Base-by-base conservation (phyloP, 2,329 filamentous ascomycete species). In the Verticillium nubilum region DNA sequence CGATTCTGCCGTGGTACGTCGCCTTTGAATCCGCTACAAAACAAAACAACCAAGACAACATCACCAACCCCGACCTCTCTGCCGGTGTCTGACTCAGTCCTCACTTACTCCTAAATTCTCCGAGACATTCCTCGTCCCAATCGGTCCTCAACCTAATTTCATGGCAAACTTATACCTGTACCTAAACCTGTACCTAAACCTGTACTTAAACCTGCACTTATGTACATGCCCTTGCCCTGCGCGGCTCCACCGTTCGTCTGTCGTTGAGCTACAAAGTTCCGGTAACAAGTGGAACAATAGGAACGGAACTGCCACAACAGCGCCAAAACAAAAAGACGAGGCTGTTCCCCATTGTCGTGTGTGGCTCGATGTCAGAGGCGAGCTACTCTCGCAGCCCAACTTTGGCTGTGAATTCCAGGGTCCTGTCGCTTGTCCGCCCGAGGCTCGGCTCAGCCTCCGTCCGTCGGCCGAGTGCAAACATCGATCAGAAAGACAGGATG, bases 11-110 rank as follows among this genome's bases (percentile, higher is more conserved):
- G 13, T 31, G 29, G 29, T 13, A 31, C 29, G 29, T 10, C 13
- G 69, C 62, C 63, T 76, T 74, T 58, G 74, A 76, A 13, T 10
- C 13, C 29, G 29, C 31, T 33, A 10, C 15, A 37, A 2, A 37
- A 5, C 15, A 2, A 37, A 37, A 37, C 33, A 15, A 17, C 33
- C 33, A n/a, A n/a, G n/a, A n/a, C 33, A 37, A 15, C 13, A 37
- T 37, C 33, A 37, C 33, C 33, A n/a, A 37, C 33, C 33, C 55
- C 60, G 61, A 62, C 62, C n/a, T n/a, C n/a, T n/a, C 59, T 59
- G 64, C 63, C 62, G 56, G 33, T 37, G 33, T 17, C 33, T 37
- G 33, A 37, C 33, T 37, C 33, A 37, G 33, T 37, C 33, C 33
- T 37, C 33, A n/a, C 31, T 5, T 19, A 13, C 33, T 17, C 33